These are phyloP conservation scores for Tephrocybe sp. DNA, from an alignment of 768 basidiomycete genomes.

Conservation along the genomic window DNA sequence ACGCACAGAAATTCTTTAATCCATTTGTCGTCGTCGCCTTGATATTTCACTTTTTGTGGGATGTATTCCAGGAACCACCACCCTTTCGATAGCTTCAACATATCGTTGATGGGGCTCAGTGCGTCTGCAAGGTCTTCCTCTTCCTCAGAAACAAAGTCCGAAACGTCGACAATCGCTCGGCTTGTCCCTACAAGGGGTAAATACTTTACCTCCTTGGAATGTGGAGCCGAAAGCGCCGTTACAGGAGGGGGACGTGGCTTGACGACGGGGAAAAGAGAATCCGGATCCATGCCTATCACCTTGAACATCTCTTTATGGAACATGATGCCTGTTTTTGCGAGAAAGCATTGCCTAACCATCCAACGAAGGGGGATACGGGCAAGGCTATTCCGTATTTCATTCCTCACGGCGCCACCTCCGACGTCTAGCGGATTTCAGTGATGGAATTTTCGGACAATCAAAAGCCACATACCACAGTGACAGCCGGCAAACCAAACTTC, in stretches of 20 bases:
- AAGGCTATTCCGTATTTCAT: slow-evolving; percentile 55
- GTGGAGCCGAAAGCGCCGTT: slow-evolving; percentile 25
- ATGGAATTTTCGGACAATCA: background rate
- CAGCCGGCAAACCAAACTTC: slow-evolving; percentile 84
- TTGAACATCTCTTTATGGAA: slow-evolving; percentile 50
- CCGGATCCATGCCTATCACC: slow-evolving; percentile 42
- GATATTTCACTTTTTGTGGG: slow-evolving; percentile 38
- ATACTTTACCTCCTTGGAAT: slow-evolving; percentile 17
- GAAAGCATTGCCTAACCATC: slow-evolving; percentile 71
- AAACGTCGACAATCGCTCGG: slow-evolving; percentile 22
- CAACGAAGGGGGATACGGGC: slow-evolving; percentile 73
- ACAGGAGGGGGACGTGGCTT: slow-evolving; percentile 38
- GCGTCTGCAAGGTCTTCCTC: slow-evolving; percentile 62
- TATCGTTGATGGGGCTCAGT: slow-evolving; percentile 49
- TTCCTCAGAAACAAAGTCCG: slow-evolving; percentile 46
- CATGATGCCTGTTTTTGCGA: slow-evolving; percentile 53
- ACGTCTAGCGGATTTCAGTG: slow-evolving; percentile 46
- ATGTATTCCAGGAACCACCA: slow-evolving; percentile 72
- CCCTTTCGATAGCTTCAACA: slow-evolving; percentile 39
- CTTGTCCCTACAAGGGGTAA: slow-evolving; percentile 18
- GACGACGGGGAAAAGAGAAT: slow-evolving; percentile 43
- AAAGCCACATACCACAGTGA: slow-evolving; percentile 54
- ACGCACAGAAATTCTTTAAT: slow-evolving; percentile 35
- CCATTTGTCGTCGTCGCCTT: slow-evolving; percentile 40
- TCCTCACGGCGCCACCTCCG: slow-evolving; percentile 67